Conservation (phyloP, 306 rosid species). For the Fagus crenata region DNA sequence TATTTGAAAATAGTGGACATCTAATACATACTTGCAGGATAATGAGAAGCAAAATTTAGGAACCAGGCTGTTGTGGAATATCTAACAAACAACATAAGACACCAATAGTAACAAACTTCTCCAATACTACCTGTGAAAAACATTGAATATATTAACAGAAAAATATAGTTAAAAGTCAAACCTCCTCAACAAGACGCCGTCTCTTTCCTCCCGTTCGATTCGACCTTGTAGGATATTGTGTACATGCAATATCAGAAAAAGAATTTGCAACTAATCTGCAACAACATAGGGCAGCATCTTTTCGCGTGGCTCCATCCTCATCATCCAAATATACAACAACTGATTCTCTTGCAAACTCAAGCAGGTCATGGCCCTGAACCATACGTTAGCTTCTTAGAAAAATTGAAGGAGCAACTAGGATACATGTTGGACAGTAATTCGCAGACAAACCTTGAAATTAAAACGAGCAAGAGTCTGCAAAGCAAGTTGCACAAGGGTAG, state of each 20-base stretch:
- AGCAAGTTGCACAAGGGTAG: slow-evolving; percentile 85
- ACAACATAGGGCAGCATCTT: slow-evolving; percentile 96
- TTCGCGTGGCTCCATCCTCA: slow-evolving; percentile 87
- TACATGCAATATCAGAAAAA: slow-evolving; percentile 56
- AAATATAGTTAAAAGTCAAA: slow-evolving; percentile 33
- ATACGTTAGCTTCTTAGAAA: slow-evolving; percentile 30
- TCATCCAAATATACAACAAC: slow-evolving; percentile 94
- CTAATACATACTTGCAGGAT: neutral
- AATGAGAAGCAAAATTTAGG: neutral
- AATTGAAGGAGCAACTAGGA: slow-evolving; percentile 10
- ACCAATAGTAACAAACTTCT: neutral
- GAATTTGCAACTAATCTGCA: slow-evolving; percentile 88
- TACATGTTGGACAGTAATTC: slow-evolving; percentile 19
- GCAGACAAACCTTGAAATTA: slow-evolving; percentile 78
- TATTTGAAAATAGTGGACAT: neutral
- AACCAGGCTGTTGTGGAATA: slow-evolving; percentile 1
- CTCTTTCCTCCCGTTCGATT: slow-evolving; percentile 83
- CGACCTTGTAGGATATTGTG: slow-evolving; percentile 69
- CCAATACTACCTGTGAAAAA: neutral
- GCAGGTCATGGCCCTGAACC: slow-evolving; percentile 89
- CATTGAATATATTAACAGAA: neutral
- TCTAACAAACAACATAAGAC: neutral
- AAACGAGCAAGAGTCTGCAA: slow-evolving; percentile 92
- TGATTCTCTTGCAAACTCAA: slow-evolving; percentile 92
- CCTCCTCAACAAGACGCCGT: slow-evolving; percentile 88